Evolutionary conservation across 2,329 filamentous ascomycete species (phyloP).

Genomic region (Davidsoniella australis): DNA sequence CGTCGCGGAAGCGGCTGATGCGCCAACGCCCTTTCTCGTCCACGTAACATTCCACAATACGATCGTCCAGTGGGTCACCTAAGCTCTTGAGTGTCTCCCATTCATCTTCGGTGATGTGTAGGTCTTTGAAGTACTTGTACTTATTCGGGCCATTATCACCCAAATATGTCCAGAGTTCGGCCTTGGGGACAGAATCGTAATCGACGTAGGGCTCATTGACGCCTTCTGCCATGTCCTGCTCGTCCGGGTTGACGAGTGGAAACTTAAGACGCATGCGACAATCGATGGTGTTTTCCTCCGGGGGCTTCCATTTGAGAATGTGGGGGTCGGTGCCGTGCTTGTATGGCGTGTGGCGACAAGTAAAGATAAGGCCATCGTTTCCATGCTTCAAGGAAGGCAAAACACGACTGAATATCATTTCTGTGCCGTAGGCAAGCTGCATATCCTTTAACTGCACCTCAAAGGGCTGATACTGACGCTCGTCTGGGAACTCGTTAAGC

Average conservation of each 20-base stretch:
- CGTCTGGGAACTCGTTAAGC: constrained; percentile 48
- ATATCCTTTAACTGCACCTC: constrained; percentile 75
- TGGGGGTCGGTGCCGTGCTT: constrained; percentile 79
- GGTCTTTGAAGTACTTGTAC: constrained; percentile 49
- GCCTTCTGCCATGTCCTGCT: constrained; percentile 49
- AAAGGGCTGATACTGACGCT: constrained; percentile 58
- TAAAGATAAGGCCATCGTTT: constrained; percentile 95
- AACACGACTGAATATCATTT: constrained; percentile 80
- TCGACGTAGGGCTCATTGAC: constrained; percentile 48
- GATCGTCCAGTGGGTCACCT: constrained; percentile 60
- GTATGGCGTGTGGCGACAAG: constrained; percentile 77
- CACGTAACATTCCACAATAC: constrained; percentile 79
- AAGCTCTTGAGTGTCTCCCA: constrained; percentile 70
- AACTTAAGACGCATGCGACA: constrained; percentile 70
- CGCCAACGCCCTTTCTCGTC: constrained; percentile 64
- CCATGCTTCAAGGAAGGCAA: constrained; percentile 75
- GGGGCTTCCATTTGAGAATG: constrained; percentile 96
- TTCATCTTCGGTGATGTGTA: constrained; percentile 56
- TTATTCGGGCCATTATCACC: constrained; percentile 25
- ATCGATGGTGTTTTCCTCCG: constrained; percentile 87
- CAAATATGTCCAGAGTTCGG: constrained; percentile 54
- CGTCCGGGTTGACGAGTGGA: constrained; percentile 50
- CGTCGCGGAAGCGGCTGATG: constrained; percentile 76
- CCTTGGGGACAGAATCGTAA: constrained; percentile 63
- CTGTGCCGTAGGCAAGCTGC: constrained; percentile 73